Base-by-base conservation (phyloP, 192 early-diverging fungal species). In the Backusella tarrabulga region DNA sequence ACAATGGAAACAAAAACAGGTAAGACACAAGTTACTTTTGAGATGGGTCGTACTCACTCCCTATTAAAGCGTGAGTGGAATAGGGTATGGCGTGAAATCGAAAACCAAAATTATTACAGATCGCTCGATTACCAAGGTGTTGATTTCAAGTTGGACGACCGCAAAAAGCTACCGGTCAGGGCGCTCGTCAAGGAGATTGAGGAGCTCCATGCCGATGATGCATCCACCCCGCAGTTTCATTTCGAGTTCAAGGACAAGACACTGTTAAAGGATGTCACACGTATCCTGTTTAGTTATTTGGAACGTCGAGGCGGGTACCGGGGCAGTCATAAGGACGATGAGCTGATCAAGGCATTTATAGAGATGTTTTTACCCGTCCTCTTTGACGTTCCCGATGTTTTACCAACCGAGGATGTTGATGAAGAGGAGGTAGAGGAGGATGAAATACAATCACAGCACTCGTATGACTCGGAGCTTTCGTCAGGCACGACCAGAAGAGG, bases 31-130 rank as follows among this genome's bases (percentile, higher is more conserved):
- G 32, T 32, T 32, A 32, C 32, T 32, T 32, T 32, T 32, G 32
- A 32, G 32, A 32, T 32, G 2, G 0, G 2, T 1, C 2, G 32
- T 32, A 32, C 42, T 15, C 3, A 44, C 14, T 40, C 11, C 7
- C 40, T 35, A 6, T 11, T 60, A 12, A 86, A 97, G 88, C 92
- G 95, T 66, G 96, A 98, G 68, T 96, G 91, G 90, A 95, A 95
- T 87, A 96, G 97, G 81, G 90, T 97, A 26, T 99, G 98, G 98
- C 92, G 96, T 29, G 97, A 99, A 74, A 87, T 92, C 41, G 97
- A 99, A 54, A 77, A 86, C 46, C 96, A 96, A 76, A 99, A 98
- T 86, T 99, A 93, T 86, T 95, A 95, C 81, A 95, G 95, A 70
- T 90, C 97, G 8, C 85, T 99, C 67, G 98, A 99, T 84, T 94